A percentile compares a stretch with the other conserved stretches of the same genome.
phyloP scores from a whole-genome alignment of 2,329 filamentous ascomycete species.

The Thelonectria discophora region DNA sequence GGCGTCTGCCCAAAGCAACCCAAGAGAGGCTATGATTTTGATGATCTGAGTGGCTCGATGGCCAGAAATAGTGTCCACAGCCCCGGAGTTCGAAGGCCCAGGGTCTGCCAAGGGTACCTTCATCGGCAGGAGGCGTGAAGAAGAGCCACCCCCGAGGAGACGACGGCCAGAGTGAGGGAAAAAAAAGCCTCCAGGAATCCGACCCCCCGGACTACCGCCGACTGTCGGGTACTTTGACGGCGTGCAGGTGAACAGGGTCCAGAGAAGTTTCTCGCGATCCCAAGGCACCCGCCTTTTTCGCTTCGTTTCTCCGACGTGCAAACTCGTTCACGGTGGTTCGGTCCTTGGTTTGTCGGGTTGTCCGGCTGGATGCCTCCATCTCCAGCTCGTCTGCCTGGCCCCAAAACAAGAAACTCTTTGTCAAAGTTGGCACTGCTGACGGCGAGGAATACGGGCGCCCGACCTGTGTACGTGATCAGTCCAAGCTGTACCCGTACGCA shows the following conservation, averaged over 20 bases:
- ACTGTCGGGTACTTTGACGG: conserved; percentile 12
- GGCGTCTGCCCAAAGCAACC: conserved; percentile 32
- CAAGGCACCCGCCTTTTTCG: background rate
- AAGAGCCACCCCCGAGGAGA: conserved; percentile 3
- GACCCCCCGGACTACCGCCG: conserved; percentile 14
- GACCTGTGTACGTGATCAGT: conserved; percentile 5
- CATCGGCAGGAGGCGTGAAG: conserved; percentile 27
- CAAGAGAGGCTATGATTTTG: conserved; percentile 36
- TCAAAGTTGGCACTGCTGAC: conserved; percentile 1
- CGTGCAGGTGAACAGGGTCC: conserved; percentile 9
- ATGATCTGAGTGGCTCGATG: conserved; percentile 31
- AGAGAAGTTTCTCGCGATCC: background rate
- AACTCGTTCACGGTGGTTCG: conserved; percentile 1
- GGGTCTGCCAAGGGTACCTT: conserved; percentile 30
- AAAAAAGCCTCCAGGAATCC: conserved; percentile 10
- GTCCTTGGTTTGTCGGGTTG: background rate
- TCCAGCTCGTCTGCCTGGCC: conserved; percentile 6
- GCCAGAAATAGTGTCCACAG: conserved; percentile 43
- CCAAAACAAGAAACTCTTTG: background rate
- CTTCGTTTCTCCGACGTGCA: conserved; percentile 8
- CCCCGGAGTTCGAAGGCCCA: conserved; percentile 31
- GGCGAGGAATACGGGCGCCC: conserved; percentile 7
- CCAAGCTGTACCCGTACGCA: conserved; percentile 3
- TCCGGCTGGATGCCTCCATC: background rate
- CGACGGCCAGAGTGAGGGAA: conserved; percentile 15